Evolutionary conservation across 2,329 filamentous ascomycete genomes (phyloP), one percentile per base, ranked within the genome.

Genomic region (Nemania sp.): DNA sequence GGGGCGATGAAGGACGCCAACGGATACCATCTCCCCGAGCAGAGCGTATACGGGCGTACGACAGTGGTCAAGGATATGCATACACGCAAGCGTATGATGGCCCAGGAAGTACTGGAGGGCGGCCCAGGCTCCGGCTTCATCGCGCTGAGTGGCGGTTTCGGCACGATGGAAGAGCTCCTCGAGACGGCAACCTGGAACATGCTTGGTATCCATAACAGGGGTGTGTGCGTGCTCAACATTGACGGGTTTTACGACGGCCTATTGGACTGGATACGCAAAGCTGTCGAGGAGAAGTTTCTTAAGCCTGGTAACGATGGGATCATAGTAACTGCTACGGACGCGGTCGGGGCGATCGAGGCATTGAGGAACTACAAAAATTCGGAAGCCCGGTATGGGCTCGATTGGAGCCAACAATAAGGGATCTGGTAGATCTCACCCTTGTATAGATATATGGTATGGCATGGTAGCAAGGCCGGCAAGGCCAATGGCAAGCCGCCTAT

Each of bases 51-150:
- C 74, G 95, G 95, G 10, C 81, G 83, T 45, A 97, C 92, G 12
- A 97, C 92, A 0, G 87, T 97, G 9, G 95, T 98, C 29, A 83
- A 87, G 68, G 92, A 97, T 74, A 99, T 99, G 95, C 95, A 99
- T 78, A 93, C 91, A 43, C 87, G 95, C 65, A 99, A 99, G 81
- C 87, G 90, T 68, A 83, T 95, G 79, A 98, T 99, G 95, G 94
- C 93, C 6, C 82, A 87, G 69, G 90, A 94, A 75, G 92, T 98
- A 15, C 84, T 96, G 21, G 83, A 86, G 18, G 92, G 92, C 25
- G 93, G 90, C 0, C 87, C 88, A 0, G 94, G 94, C 1, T 89
- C 87, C 59, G 94, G 94, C 12, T 99, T 99, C 78, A 87, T 99
- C 42, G 92, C 92, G 29, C 79, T 99, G 60, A 87, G 85, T 57